phyloP scores from a whole-genome alignment of 805 yeast species.

The Candida verbasci region DNA sequence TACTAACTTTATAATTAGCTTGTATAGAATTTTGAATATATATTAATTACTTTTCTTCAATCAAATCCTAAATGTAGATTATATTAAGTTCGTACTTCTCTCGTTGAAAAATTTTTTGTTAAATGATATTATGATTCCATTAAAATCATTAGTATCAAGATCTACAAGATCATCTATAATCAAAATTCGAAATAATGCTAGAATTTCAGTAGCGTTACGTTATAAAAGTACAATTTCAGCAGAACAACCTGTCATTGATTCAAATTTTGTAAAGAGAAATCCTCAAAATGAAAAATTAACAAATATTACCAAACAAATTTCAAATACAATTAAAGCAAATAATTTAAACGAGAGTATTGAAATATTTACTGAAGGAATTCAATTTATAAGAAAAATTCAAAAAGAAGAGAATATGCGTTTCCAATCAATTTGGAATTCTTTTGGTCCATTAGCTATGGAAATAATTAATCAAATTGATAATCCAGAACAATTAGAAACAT shows the following conservation, averaged over 20 bases:
- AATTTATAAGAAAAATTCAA: constrained; percentile 36
- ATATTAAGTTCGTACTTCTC: not conserved
- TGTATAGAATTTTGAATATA: no score
- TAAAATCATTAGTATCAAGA: no score
- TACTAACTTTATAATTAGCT: no score
- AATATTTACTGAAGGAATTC: constrained; percentile 38
- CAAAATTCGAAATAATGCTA: no score
- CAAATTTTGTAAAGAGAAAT: not conserved
- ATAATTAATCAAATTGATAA: constrained; percentile 14
- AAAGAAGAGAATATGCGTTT: constrained; percentile 26
- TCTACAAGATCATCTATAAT: no score
- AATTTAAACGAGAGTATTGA: constrained; percentile 26
- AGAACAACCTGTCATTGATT: no score
- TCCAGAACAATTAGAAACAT: constrained; percentile 18
- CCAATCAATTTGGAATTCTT: constrained; percentile 17
- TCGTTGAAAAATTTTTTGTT: not conserved
- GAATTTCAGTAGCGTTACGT: no score
- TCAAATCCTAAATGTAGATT: no score
- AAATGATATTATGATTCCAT: no score
- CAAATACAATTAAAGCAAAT: constrained; percentile 17
- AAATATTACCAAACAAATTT: constrained; percentile 32
- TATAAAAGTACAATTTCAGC: not conserved
- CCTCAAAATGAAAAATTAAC: constrained; percentile 22
- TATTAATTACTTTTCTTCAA: no score
- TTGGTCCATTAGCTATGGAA: constrained; percentile 23